Conservation (phyloP, 2,329 filamentous ascomycete genomes). For the Fusarium albosuccineum region DNA sequence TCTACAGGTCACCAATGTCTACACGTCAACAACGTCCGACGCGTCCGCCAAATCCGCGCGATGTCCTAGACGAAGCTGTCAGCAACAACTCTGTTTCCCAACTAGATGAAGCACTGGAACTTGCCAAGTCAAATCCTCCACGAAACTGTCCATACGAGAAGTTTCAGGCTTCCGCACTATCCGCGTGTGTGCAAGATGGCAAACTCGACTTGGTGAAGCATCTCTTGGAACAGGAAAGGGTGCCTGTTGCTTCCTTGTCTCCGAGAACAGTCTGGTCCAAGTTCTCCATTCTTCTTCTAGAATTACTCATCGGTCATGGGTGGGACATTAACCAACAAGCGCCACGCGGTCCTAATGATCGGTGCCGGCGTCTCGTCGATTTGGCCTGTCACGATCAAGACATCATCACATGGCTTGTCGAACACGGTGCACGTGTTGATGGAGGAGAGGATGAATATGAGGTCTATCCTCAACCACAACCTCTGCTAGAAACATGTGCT, state of each 20-base stretch:
- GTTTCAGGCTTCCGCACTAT: neutral
- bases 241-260: neutral
- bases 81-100: neutral
- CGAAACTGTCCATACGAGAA: neutral
- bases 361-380: slow-evolving; percentile 16
- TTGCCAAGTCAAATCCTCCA: neutral
- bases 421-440: slow-evolving; percentile 17
- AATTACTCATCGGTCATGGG: slow-evolving; percentile 13
- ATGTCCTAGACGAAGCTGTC: neutral
- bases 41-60: neutral
- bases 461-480: neutral
- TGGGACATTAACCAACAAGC: slow-evolving; percentile 22
- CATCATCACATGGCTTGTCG: slow-evolving; percentile 23
- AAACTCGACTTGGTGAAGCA: slow-evolving; percentile 2
- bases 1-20: neutral
- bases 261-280: slow-evolving; percentile 4
- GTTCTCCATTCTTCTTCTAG: slow-evolving; percentile 13
- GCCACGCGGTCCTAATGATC: neutral
- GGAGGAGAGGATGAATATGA: slow-evolving; percentile 5
- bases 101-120: neutral
- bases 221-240: neutral
- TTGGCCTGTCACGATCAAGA: slow-evolving; percentile 6
- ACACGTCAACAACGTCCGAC: neutral
- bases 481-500: slow-evolving; percentile 1
- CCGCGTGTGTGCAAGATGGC: neutral